A percentile compares a stretch with the other conserved stretches of the same genome.
Evolutionary conservation across 192 early-diverging fungal genomes (phyloP).

Genomic region (Backusella australiensis): DNA sequence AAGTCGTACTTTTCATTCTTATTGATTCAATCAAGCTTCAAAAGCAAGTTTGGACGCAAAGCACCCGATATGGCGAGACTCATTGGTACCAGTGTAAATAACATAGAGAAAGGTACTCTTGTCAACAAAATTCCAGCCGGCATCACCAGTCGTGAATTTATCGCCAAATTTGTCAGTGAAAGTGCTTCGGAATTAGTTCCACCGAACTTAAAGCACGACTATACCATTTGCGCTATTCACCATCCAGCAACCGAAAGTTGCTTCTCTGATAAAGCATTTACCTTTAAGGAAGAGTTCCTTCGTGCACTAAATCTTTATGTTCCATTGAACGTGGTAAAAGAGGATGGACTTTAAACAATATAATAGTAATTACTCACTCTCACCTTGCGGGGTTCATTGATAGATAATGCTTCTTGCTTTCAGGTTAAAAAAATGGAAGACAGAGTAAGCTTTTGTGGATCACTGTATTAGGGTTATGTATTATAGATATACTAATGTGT

Average conservation of each 20-base stretch:
- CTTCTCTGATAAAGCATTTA: conserved; percentile 32
- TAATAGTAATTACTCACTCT: not conserved
- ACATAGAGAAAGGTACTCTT: conserved; percentile 24
- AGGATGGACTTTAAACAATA: not conserved
- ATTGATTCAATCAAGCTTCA: conserved; percentile 44
- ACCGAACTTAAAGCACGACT: conserved; percentile 47
- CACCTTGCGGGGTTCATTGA: not conserved
- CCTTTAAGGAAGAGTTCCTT: conserved; percentile 44
- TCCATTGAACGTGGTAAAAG: conserved; percentile 56
- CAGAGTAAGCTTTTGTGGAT: conserved; percentile 24
- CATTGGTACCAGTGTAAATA: conserved; percentile 21
- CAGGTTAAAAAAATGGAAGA: conserved; percentile 23
- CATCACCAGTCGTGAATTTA: conserved; percentile 47
- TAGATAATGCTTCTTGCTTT: conserved; percentile 50
- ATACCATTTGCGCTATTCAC: conserved; percentile 54
- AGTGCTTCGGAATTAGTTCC: conserved; percentile 47
- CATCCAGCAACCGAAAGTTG: conserved; percentile 61
- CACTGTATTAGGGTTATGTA: not conserved
- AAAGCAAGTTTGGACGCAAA: conserved; percentile 41
- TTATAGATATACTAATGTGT: not conserved
- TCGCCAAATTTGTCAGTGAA: conserved; percentile 49
- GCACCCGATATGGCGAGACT: conserved; percentile 37
- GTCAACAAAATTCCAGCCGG: conserved; percentile 44
- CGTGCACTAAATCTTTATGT: conserved; percentile 59
- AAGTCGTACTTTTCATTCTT: conserved; percentile 58